phyloP scores from a whole-genome alignment of 2,329 filamentous ascomycete genomes.

The Zymoseptoria tritici region DNA sequence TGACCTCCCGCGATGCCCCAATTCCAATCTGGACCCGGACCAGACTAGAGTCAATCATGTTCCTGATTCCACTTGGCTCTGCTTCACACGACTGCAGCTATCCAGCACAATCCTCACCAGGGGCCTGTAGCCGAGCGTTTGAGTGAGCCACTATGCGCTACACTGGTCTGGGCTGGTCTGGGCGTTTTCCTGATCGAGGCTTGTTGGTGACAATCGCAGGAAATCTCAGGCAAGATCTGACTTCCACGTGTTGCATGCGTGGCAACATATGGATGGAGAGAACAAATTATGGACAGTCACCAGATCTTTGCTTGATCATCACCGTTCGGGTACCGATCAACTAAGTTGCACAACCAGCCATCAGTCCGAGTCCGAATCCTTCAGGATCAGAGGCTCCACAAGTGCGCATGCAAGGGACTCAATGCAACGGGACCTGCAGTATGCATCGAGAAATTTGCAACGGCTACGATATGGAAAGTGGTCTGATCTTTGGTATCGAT shows the following conservation, averaged over 20 bases:
- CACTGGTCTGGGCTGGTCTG: not conserved
- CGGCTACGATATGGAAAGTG: not conserved
- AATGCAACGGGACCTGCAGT: not conserved
- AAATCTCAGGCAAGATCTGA: not conserved
- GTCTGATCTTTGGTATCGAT: not conserved
- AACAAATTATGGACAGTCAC: not conserved
- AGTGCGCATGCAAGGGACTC: not conserved
- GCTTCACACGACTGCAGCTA: not conserved
- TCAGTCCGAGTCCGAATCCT: not conserved
- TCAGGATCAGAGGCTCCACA: not conserved
- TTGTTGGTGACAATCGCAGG: not conserved
- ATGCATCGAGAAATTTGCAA: not conserved
- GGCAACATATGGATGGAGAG: not conserved
- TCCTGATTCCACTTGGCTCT: not conserved
- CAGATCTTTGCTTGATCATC: not conserved
- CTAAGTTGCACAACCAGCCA: not conserved
- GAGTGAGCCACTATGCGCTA: too few species aligned
- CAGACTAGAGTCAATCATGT: not conserved
- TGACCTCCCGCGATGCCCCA: not conserved
- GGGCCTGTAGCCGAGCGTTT: not conserved
- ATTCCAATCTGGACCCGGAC: not conserved
- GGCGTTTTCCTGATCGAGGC: too few species aligned
- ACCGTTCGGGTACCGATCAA: not conserved
- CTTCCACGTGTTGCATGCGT: not conserved
- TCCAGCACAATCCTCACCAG: not conserved